Conservation (phyloP, 495 filamentous ascomycete species). For the Penicillium chermesinum region DNA sequence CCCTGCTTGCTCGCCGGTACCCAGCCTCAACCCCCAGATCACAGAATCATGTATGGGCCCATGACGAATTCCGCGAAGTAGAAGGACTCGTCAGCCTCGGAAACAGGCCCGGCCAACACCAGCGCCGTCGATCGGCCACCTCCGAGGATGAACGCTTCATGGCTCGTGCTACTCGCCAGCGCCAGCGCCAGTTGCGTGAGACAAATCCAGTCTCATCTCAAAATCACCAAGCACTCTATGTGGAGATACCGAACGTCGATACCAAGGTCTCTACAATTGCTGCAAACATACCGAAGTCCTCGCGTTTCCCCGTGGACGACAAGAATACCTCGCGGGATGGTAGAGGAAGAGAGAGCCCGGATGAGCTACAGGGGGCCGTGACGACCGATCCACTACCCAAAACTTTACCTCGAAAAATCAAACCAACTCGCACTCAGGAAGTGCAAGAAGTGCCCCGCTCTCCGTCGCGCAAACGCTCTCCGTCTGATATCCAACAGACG, state of each 20-base stretch:
- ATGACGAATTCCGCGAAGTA: constrained; percentile 20
- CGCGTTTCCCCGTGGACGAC: background rate
- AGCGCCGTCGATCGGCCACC: constrained; percentile 4
- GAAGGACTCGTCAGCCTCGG: constrained; percentile 14
- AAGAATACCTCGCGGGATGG: constrained; percentile 7
- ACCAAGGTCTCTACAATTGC: no score
- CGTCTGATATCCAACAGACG: constrained; percentile 31
- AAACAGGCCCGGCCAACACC: background rate
- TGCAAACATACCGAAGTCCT: background rate
- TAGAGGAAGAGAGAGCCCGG: constrained; percentile 34
- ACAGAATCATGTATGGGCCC: constrained; percentile 6
- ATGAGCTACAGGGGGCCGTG: constrained; percentile 41
- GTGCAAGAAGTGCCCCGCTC: background rate
- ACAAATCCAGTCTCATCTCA: background rate
- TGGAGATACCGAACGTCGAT: background rate
- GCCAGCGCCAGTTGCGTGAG: constrained; percentile 21
- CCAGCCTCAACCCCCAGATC: constrained; percentile 17
- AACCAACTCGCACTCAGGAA: background rate
- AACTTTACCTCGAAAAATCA: constrained; percentile 5
- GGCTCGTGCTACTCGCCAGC: constrained; percentile 20
- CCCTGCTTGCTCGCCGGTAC: constrained; percentile 11
- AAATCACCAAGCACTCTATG: background rate
- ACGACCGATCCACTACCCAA: constrained; percentile 24
- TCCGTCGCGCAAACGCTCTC: constrained; percentile 18
- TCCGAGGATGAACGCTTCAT: constrained; percentile 25